Evolutionary conservation across 768 basidiomycete species (phyloP).

Genomic region (Russula foetens): DNA sequence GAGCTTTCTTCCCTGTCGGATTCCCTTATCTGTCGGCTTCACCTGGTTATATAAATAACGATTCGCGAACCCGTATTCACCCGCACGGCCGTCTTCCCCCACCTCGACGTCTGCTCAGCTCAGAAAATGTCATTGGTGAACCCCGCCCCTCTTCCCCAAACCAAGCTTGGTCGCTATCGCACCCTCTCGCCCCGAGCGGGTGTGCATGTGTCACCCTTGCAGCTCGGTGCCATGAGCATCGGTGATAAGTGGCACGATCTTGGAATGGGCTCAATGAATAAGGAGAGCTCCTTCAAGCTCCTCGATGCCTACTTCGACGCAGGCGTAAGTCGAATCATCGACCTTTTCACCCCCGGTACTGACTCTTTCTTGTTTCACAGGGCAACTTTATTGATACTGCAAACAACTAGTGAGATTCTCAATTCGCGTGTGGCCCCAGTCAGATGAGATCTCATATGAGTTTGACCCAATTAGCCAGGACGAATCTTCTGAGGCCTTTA

Average conservation of each 20-base stretch:
- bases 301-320: conserved; percentile 38
- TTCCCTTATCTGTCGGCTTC: background rate
- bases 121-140: background rate
- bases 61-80: background rate
- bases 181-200: conserved; percentile 34
- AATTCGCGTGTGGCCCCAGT: too few relatives aligned
- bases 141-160: background rate
- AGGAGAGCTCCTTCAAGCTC: conserved; percentile 35
- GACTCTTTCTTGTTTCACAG: conserved; percentile 27
- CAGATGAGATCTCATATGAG: too few relatives aligned
- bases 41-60: background rate
- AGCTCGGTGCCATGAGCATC: conserved; percentile 42
- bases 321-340: conserved; percentile 36
- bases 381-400: conserved; percentile 47
- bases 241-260: conserved; percentile 35
- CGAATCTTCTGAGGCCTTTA: conserved; percentile 44
- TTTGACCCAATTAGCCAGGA: conserved; percentile 38
- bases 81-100: background rate
- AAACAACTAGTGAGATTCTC: conserved; percentile 33
- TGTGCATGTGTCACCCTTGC: conserved; percentile 41
- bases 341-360: conserved; percentile 25
- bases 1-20: background rate
- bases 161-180: conserved; percentile 31
- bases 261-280: conserved; percentile 37
- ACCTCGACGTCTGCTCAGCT: too few relatives aligned